Conservation (phyloP, 441 rosid genomes). For the Corymbia citriodora region DNA sequence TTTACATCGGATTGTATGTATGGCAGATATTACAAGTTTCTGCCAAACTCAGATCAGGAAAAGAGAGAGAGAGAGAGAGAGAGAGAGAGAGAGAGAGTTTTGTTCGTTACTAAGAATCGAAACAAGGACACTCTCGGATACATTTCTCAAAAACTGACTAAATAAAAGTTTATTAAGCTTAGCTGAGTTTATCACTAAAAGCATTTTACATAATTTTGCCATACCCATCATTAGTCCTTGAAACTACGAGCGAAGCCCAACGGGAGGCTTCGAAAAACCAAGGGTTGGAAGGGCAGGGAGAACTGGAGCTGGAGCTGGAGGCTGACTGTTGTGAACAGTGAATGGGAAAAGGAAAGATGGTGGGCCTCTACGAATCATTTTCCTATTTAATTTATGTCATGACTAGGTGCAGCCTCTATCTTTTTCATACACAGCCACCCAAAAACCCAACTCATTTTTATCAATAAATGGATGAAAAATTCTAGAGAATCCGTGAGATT, state of each 20-base stretch:
- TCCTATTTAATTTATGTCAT: slow-evolving; percentile 26
- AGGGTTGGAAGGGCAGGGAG: slow-evolving; percentile 13
- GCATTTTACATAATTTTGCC: not conserved
- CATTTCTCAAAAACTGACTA: not conserved
- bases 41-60: not conserved
- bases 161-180: not conserved
- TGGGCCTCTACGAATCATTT: slow-evolving; percentile 25
- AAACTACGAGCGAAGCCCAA: not conserved
- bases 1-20: not conserved
- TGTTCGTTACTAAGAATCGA: not conserved
- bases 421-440: not conserved
- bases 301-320: not conserved
- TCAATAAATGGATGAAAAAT: not conserved
- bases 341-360: not conserved
- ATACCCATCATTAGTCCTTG: not conserved
- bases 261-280: not conserved
- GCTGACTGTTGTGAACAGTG: slow-evolving; percentile 14
- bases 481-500: not conserved
- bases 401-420: slow-evolving; percentile 11
- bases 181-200: not conserved
- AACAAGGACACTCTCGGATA: slow-evolving; percentile 6
- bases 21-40: not conserved
- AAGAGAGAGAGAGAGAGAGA: slow-evolving; percentile 4
- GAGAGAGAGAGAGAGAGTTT: slow-evolving; percentile 10
- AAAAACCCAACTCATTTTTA: not conserved